A percentile compares a stretch with the other conserved stretches of the same genome.
Conservation (phyloP, 192 early-diverging fungal species). For the Rhizophlyctis rosea region DNA sequence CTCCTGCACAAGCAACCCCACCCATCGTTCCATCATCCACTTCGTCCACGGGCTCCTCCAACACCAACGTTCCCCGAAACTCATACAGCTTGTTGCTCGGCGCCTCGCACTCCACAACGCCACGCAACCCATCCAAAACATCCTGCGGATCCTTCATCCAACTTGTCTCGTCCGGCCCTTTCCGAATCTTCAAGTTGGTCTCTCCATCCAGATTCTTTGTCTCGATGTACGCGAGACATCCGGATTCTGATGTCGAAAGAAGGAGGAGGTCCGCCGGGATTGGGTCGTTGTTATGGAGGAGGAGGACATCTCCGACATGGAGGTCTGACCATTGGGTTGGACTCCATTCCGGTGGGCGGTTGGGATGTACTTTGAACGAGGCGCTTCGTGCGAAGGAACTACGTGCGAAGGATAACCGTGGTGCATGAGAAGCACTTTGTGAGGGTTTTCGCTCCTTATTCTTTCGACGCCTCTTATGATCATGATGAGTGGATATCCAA, state of each 20-base stretch:
- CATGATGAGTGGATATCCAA: neutral
- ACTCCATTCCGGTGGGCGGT: slow-evolving; percentile 50
- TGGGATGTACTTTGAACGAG: too few relatives aligned
- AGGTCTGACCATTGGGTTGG: slow-evolving; percentile 78
- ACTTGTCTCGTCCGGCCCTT: slow-evolving; percentile 60
- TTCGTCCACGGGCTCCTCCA: too few relatives aligned
- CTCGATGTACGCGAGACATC: slow-evolving; percentile 88
- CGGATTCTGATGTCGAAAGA: slow-evolving; percentile 78
- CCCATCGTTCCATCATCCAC: too few relatives aligned
- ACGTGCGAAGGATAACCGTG: too few relatives aligned
- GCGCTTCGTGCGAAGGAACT: too few relatives aligned
- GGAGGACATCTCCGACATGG: slow-evolving; percentile 84
- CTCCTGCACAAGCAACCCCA: too few relatives aligned
- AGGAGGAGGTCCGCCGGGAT: slow-evolving; percentile 92
- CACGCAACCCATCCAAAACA: slow-evolving; percentile 44
- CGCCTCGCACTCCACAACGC: slow-evolving; percentile 75
- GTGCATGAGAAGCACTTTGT: too few relatives aligned
- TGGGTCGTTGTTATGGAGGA: slow-evolving; percentile 76
- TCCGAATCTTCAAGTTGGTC: slow-evolving; percentile 91
- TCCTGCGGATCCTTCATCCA: slow-evolving; percentile 55
- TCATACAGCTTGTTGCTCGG: slow-evolving; percentile 87
- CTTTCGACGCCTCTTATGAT: too few relatives aligned
- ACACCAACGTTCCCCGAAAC: slow-evolving; percentile 70
- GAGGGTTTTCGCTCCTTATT: too few relatives aligned
- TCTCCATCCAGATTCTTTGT: slow-evolving; percentile 99